These are phyloP conservation scores for Candida easanensis DNA, from an alignment of 805 yeast genomes.

Conservation along the genomic window DNA sequence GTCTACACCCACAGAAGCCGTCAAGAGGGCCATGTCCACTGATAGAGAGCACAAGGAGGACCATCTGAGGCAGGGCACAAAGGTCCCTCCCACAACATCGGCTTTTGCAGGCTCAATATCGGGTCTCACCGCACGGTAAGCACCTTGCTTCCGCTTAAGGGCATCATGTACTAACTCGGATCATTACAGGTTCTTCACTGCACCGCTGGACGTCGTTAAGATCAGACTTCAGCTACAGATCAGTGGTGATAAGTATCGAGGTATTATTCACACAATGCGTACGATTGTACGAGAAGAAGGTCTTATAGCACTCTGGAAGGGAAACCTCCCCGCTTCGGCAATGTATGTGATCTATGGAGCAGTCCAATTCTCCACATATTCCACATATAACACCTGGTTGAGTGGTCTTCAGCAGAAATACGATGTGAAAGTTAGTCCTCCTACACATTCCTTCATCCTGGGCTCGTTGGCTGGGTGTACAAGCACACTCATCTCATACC, in stretches of 20 bases:
- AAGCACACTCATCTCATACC: slow-evolving; percentile 77
- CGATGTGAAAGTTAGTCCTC: slow-evolving; percentile 20
- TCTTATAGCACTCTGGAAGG: slow-evolving; percentile 83
- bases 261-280: slow-evolving; percentile 36
- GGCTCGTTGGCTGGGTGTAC: slow-evolving; percentile 78
- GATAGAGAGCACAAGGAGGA: slow-evolving; percentile 26
- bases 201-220: slow-evolving; percentile 79
- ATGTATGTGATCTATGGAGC: slow-evolving; percentile 87
- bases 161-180: background rate
- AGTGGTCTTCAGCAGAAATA: slow-evolving; percentile 27
- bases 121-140: slow-evolving; percentile 39
- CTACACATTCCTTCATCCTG: slow-evolving; percentile 43
- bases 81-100: slow-evolving; percentile 39
- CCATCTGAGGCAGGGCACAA: slow-evolving; percentile 42
- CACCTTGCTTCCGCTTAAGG: slow-evolving; percentile 28
- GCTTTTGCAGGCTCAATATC: slow-evolving; percentile 45
- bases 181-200: slow-evolving; percentile 49
- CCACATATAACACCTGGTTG: slow-evolving; percentile 48
- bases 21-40: background rate
- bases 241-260: slow-evolving; percentile 30
- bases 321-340: slow-evolving; percentile 87
- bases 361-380: slow-evolving; percentile 73
- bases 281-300: slow-evolving; percentile 64
- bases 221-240: slow-evolving; percentile 68
- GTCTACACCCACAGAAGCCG: background rate